phyloP scores from a whole-genome alignment of 2,329 filamentous ascomycete genomes.

The Epichloe sibirici region DNA sequence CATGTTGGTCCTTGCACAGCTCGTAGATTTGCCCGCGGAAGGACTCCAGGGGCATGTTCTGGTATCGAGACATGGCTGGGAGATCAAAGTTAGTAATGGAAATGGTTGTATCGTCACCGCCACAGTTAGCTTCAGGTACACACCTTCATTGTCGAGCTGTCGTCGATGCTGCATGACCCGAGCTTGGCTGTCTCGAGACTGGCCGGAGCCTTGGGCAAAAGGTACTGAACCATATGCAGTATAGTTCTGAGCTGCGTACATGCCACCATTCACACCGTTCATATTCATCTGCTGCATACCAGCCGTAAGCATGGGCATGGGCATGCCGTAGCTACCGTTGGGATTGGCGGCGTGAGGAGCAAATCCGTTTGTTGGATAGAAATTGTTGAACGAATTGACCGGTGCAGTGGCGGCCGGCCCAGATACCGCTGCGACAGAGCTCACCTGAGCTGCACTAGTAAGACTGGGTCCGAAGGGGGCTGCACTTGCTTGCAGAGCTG shows the following conservation, averaged over 20 bases:
- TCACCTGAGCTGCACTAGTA: slow-evolving; percentile 16
- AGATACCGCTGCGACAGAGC: slow-evolving; percentile 13
- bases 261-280: slow-evolving; percentile 27
- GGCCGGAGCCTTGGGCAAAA: slow-evolving; percentile 33
- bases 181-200: slow-evolving; percentile 61
- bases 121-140: slow-evolving; percentile 10
- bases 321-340: slow-evolving; percentile 16
- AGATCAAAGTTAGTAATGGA: slow-evolving; percentile 16
- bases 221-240: slow-evolving; percentile 41
- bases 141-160: slow-evolving; percentile 60
- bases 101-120: background rate
- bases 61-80: slow-evolving; percentile 63
- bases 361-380: slow-evolving; percentile 20
- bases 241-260: slow-evolving; percentile 48
- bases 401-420: slow-evolving; percentile 13
- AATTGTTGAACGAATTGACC: slow-evolving; percentile 19
- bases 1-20: slow-evolving; percentile 95
- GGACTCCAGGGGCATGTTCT: slow-evolving; percentile 69
- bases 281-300: slow-evolving; percentile 57
- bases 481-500: slow-evolving; percentile 68
- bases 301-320: slow-evolving; percentile 44
- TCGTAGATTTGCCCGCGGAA: slow-evolving; percentile 76
- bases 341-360: slow-evolving; percentile 14
- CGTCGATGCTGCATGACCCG: slow-evolving; percentile 66
- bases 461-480: slow-evolving; percentile 60